Evolutionary conservation across 805 yeast genomes (phyloP).

Genomic region (Myxozyma udenii): DNA sequence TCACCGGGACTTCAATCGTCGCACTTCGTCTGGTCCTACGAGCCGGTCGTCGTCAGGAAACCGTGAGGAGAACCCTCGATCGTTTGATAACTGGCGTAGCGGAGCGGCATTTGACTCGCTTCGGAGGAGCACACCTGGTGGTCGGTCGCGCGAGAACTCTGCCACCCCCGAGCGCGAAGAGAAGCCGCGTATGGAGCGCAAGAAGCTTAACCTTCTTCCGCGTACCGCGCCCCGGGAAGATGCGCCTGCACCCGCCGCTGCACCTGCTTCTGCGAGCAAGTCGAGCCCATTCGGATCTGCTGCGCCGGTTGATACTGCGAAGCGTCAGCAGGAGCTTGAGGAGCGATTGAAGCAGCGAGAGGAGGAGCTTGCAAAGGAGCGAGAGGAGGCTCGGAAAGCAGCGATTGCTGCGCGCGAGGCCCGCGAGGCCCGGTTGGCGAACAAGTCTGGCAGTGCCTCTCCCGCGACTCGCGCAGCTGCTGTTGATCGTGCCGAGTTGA

Average conservation of each 20-base stretch:
- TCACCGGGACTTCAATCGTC: constrained; percentile 48
- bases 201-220: constrained; percentile 43
- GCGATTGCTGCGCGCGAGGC: constrained; percentile 12
- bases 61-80: constrained; percentile 15
- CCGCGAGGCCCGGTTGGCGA: constrained; percentile 5
- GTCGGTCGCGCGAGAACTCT: constrained; percentile 7
- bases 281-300: constrained; percentile 80
- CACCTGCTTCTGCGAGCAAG: constrained; percentile 39
- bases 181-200: constrained; percentile 41
- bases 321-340: constrained; percentile 63
- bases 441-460: not conserved
- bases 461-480: not conserved
- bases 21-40: constrained; percentile 16
- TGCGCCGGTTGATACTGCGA: constrained; percentile 74
- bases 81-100: constrained; percentile 38
- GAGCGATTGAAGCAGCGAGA: constrained; percentile 31
- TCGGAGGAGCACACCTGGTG: not conserved
- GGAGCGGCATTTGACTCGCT: constrained; percentile 25
- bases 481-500: constrained; percentile 2
- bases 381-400: not conserved
- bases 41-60: constrained; percentile 2
- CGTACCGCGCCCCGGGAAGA: constrained; percentile 31
- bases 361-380: constrained; percentile 7
- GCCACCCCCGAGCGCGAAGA: constrained; percentile 37
- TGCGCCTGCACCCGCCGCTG: constrained; percentile 38